Base-by-base conservation (phyloP, 2,329 filamentous ascomycete species). In the Sordariomycetes sp. region DNA sequence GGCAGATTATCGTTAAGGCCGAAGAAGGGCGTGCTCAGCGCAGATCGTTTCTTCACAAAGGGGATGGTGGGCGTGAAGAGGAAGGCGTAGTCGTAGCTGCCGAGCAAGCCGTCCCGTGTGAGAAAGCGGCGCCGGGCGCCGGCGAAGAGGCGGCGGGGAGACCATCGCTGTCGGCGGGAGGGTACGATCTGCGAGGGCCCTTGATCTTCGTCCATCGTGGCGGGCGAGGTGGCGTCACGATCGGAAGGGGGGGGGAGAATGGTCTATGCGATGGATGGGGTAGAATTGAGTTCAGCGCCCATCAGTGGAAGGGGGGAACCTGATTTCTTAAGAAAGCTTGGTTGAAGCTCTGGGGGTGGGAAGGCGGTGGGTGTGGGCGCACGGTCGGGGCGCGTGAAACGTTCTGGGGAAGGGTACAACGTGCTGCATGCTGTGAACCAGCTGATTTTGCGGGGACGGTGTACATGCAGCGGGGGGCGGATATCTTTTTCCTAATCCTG, bases 71-170 rank as follows among this genome's bases (percentile, higher is more conserved):
- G 89, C 24, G 76, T 83, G 77, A 97, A 96, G 48, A 97, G 84
- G 67, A 91, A 94, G 40, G 71, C 88, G 79, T 97, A 97, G 78
- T 97, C 88, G 71, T 97, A 97, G 65, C 85, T 79, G 62, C 92
- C 92, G 59, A 97, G 71, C 28, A 96, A 79, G 14, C 92, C 92
- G 1, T 91, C 80, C 61, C 76, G 85, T 53, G 80, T 83, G 58
- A 78, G 71, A 62, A 83, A 77, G 6, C 74, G 72, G 60, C 71
- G 73, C 35, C 60, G 61, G 22, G 70, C 43, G 24, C 64, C 60
- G 51, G 58, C 43, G 64, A 53, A 63, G 62, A 52, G 67, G 61
- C 28, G 67, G 67, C 55, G 67, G 60, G 37, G 62, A 22, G 55
- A 70, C 58, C 53, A 54, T 37, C 63, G 61, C 64, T 67, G 74